These are phyloP conservation scores for Ceratobasidium sp. DNA, from an alignment of 1,284 basidiomycete species.

Conservation along the genomic window DNA sequence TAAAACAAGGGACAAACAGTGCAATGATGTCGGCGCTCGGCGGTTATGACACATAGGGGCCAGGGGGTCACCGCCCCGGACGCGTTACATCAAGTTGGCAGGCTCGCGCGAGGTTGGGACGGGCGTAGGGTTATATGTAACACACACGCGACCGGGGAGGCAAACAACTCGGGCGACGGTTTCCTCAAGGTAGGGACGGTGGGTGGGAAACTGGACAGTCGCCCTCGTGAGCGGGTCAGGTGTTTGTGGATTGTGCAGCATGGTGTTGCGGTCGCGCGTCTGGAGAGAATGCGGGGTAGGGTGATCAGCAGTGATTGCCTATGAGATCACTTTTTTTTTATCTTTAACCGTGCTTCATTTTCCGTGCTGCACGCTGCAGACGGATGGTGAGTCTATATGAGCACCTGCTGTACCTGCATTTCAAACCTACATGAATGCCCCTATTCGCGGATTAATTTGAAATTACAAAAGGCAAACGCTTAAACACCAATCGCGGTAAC, in stretches of 20 bases:
- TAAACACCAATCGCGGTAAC: conserved; percentile 32
- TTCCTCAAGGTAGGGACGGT: neutral
- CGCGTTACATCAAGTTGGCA: conserved; percentile 25
- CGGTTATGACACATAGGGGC: conserved; percentile 46
- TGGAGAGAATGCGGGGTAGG: conserved; percentile 27
- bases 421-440: conserved; percentile 20
- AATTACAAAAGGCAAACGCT: conserved; percentile 36
- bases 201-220: conserved; percentile 6
- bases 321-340: conserved; percentile 23
- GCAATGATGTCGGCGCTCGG: conserved; percentile 7
- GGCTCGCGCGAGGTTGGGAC: conserved; percentile 14
- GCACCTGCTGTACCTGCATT: conserved; percentile 1
- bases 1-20: conserved; percentile 17
- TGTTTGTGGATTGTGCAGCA: neutral
- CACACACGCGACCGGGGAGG: conserved; percentile 19
- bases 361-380: neutral
- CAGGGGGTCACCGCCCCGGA: neutral
- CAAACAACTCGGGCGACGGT: conserved; percentile 4
- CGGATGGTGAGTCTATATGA: conserved; percentile 9
- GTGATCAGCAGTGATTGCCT: conserved; percentile 23
- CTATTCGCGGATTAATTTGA: conserved; percentile 24
- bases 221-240: conserved; percentile 19
- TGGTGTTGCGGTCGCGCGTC: neutral
- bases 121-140: conserved; percentile 34
- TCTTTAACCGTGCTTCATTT: conserved; percentile 13